A percentile compares a stretch with the other conserved stretches of the same genome.
phyloP scores from a whole-genome alignment of 2,329 filamentous ascomycete genomes.

The Mycocentrospora acerina region DNA sequence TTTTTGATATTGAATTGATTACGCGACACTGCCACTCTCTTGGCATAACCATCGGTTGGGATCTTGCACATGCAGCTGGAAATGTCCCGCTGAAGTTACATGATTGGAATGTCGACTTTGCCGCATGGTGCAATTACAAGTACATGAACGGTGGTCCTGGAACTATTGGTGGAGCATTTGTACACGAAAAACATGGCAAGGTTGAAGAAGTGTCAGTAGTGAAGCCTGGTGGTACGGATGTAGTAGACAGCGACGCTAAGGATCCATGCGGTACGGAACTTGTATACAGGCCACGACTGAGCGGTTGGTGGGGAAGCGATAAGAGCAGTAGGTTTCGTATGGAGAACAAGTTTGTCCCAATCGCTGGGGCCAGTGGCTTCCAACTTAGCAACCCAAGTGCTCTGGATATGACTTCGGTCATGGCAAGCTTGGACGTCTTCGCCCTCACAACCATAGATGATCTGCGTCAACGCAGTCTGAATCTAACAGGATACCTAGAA shows the following conservation, averaged over 20 bases:
- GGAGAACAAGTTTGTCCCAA: slow-evolving; percentile 77
- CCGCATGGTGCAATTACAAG: slow-evolving; percentile 93
- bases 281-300: slow-evolving; percentile 65
- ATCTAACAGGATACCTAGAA: slow-evolving; percentile 77
- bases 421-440: slow-evolving; percentile 74
- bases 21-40: slow-evolving; percentile 72
- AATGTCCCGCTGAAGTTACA: slow-evolving; percentile 80
- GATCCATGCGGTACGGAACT: slow-evolving; percentile 32
- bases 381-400: slow-evolving; percentile 84
- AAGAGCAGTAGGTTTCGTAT: slow-evolving; percentile 77
- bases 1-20: slow-evolving; percentile 79
- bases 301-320: slow-evolving; percentile 87
- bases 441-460: slow-evolving; percentile 67
- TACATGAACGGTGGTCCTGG: slow-evolving; percentile 88
- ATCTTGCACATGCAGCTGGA: slow-evolving; percentile 81
- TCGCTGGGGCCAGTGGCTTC: slow-evolving; percentile 75
- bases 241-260: slow-evolving; percentile 27
- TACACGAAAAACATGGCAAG: slow-evolving; percentile 71
- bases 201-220: slow-evolving; percentile 43
- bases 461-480: slow-evolving; percentile 69
- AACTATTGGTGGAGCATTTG: slow-evolving; percentile 75
- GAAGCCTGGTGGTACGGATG: slow-evolving; percentile 17
- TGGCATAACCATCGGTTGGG: slow-evolving; percentile 79
- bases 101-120: slow-evolving; percentile 90
- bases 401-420: slow-evolving; percentile 73